Evolutionary conservation across 1,139 yeast genomes (phyloP).

Genomic region (Taphrina betulina): DNA sequence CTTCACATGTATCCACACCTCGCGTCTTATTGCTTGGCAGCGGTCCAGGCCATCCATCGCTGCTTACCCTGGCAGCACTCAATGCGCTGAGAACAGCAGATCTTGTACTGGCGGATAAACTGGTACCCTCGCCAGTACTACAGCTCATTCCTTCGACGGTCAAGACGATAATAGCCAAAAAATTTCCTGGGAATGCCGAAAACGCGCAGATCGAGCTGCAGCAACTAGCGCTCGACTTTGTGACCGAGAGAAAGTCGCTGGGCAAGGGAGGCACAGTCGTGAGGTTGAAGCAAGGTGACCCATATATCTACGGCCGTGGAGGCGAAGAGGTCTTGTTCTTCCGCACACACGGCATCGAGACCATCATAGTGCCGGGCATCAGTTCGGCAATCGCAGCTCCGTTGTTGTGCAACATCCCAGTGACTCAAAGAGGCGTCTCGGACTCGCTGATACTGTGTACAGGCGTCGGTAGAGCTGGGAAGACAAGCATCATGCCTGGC

Average conservation of each 20-base stretch:
- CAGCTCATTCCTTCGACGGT: constrained; percentile 75
- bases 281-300: constrained; percentile 93
- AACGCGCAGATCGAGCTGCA: constrained; percentile 84
- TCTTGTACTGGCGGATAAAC: constrained; percentile 79
- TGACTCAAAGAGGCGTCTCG: constrained; percentile 88
- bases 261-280: constrained; percentile 71
- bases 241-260: constrained; percentile 42
- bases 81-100: constrained; percentile 81
- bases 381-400: constrained; percentile 92
- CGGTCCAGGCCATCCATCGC: constrained; percentile 87
- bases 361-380: constrained; percentile 79
- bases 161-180: constrained; percentile 78
- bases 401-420: constrained; percentile 78
- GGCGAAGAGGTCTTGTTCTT: constrained; percentile 85
- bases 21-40: constrained; percentile 79
- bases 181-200: constrained; percentile 97
- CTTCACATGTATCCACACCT: constrained; percentile 47
- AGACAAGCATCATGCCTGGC: constrained; percentile 73
- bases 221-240: constrained; percentile 63
- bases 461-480: constrained; percentile 90
- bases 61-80: constrained; percentile 81
- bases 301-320: constrained; percentile 94
- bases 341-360: constrained; percentile 62
- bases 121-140: constrained; percentile 85
- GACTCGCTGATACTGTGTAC: constrained; percentile 92